Percentiles rank a stretch among this genome's conserved stretches.
phyloP scores from a whole-genome alignment of 306 rosid genomes.

The Adenanthera pavonina region DNA sequence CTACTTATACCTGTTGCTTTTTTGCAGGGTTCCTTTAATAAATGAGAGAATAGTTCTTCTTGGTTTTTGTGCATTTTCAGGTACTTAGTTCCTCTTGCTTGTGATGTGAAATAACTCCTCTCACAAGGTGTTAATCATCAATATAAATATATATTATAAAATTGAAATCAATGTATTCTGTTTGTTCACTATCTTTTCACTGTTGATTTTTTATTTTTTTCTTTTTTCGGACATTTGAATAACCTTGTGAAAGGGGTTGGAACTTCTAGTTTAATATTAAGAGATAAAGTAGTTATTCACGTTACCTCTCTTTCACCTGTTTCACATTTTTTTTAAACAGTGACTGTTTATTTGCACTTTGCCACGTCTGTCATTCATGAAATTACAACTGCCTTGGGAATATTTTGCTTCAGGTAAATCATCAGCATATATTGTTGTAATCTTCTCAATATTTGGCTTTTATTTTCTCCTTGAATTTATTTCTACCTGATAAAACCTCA shows the following conservation, averaged over 20 bases:
- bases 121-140: not conserved
- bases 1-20: not conserved
- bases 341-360: conserved; percentile 76
- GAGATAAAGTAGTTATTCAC: no score
- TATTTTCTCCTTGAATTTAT: conserved; percentile 20
- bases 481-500: conserved; percentile 14
- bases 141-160: no score
- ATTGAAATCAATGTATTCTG: no score
- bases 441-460: conserved; percentile 6
- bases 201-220: no score
- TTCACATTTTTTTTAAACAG: conserved; percentile 53
- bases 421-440: conserved; percentile 1
- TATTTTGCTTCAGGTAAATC: conserved; percentile 89
- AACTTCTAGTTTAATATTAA: no score
- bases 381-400: conserved; percentile 85
- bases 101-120: conserved; percentile 10
- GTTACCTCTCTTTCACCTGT: not conserved
- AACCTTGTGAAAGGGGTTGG: no score
- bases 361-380: conserved; percentile 82
- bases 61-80: conserved; percentile 74
- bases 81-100: conserved; percentile 42
- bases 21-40: conserved; percentile 72
- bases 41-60: conserved; percentile 86
- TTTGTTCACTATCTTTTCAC: no score
- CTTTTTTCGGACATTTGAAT: no score